Evolutionary conservation across 1,139 yeast species (phyloP).

Genomic region (Kodamaea sp.): DNA sequence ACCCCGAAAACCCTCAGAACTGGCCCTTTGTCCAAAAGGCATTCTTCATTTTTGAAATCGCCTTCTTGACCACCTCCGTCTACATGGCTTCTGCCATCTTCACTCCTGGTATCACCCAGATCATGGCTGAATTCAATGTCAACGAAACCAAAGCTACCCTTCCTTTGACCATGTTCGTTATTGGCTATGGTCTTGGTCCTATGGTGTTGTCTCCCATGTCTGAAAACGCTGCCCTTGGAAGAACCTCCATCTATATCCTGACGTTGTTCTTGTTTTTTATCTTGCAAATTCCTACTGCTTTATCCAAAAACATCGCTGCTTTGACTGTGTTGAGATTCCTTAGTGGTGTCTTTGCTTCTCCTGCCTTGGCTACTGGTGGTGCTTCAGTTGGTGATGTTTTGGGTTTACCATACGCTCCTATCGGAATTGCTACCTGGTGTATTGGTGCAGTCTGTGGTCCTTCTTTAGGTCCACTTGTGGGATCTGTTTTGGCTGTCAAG

Average conservation of each 20-base stretch:
- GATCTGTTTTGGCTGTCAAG: slow-evolving; percentile 30
- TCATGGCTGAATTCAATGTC: slow-evolving; percentile 31
- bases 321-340: slow-evolving; percentile 34
- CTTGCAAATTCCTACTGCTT: slow-evolving; percentile 35
- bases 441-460: slow-evolving; percentile 41
- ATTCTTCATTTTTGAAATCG: slow-evolving; percentile 40
- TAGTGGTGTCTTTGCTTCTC: slow-evolving; percentile 39
- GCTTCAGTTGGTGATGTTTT: slow-evolving; percentile 35
- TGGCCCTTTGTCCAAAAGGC: slow-evolving; percentile 48
- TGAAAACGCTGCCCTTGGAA: slow-evolving; percentile 50
- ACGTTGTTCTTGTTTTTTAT: slow-evolving; percentile 32
- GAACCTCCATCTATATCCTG: slow-evolving; percentile 41
- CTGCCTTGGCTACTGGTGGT: slow-evolving; percentile 40
- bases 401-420: slow-evolving; percentile 29
- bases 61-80: slow-evolving; percentile 50
- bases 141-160: slow-evolving; percentile 27
- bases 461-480: slow-evolving; percentile 38
- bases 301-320: slow-evolving; percentile 30
- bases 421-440: slow-evolving; percentile 37
- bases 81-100: slow-evolving; percentile 65
- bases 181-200: slow-evolving; percentile 44
- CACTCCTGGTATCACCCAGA: slow-evolving; percentile 50
- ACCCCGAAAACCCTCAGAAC: slow-evolving; percentile 60
- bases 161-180: slow-evolving; percentile 38
- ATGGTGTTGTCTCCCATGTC: slow-evolving; percentile 40